A percentile compares a stretch with the other conserved stretches of the same genome.
Conservation (phyloP, 1,139 yeast genomes). For the Candida albicans region DNA sequence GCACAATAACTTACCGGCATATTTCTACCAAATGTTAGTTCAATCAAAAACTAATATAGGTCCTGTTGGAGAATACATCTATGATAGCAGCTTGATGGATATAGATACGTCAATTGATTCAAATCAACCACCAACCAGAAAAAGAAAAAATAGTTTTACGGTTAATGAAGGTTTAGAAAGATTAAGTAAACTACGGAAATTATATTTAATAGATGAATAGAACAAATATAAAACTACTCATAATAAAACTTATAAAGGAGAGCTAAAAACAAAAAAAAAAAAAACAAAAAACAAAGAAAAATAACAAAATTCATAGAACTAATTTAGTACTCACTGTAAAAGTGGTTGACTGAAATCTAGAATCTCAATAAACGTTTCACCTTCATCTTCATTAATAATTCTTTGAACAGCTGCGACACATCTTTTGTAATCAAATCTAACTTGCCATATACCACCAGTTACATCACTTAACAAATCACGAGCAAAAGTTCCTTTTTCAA, state of each 20-base stretch:
- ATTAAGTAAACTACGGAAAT: conserved; percentile 34
- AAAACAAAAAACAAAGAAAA: not conserved
- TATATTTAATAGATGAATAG: conserved; percentile 31
- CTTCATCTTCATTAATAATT: conserved; percentile 42
- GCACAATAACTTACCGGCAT: conserved; percentile 18
- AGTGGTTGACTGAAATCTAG: conserved; percentile 69
- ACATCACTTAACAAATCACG: conserved; percentile 75
- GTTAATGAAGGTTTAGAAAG: conserved; percentile 35
- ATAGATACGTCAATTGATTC: conserved; percentile 12
- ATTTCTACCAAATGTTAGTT: conserved; percentile 26
- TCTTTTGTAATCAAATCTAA: conserved; percentile 76
- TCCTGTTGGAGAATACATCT: conserved; percentile 26
- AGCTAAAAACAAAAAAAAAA: conserved; percentile 19
- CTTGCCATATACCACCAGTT: conserved; percentile 92
- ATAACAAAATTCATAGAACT: not conserved
- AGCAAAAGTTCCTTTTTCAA: conserved; percentile 71
- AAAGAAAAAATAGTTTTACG: conserved; percentile 23
- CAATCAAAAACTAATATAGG: conserved; percentile 25
- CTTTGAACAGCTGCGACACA: conserved; percentile 94
- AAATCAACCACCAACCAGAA: conserved; percentile 1
- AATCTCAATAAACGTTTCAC: conserved; percentile 72
- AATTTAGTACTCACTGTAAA: conserved; percentile 1
- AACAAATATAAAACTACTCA: conserved; percentile 1
- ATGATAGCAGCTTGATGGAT: conserved; percentile 17
- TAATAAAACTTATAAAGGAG: not conserved